A percentile compares a stretch with the other conserved stretches of the same genome.
Evolutionary conservation across 1,284 basidiomycete genomes (phyloP).

Genomic region (Moniliophthora roreri): DNA sequence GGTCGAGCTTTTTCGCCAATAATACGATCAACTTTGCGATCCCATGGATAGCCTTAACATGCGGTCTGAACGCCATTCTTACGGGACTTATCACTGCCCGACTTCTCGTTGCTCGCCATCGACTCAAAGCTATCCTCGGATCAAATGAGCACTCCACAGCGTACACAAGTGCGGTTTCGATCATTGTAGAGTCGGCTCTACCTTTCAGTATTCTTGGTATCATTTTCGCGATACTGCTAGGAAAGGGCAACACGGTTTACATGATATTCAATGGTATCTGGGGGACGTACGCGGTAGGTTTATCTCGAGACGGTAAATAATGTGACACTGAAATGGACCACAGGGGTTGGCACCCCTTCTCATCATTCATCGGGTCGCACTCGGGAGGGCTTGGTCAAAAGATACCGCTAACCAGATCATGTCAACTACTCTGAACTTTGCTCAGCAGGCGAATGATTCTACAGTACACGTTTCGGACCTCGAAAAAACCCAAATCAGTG

Average conservation of each 20-base stretch:
- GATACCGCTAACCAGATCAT: not conserved
- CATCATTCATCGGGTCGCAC: not conserved
- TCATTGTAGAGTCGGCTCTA: slow-evolving; percentile 1
- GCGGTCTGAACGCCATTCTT: slow-evolving; percentile 23
- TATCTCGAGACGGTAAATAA: not conserved
- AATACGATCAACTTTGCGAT: slow-evolving; percentile 20
- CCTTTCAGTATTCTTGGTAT: not conserved
- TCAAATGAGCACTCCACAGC: not conserved
- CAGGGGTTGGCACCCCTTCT: not conserved
- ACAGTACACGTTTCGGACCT: too few relatives aligned
- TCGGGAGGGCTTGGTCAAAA: not conserved
- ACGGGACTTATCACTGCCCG: slow-evolving; percentile 21
- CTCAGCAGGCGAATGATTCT: too few relatives aligned
- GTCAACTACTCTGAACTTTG: too few relatives aligned
- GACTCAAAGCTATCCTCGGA: not conserved
- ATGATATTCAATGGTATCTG: not conserved
- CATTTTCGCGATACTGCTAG: not conserved
- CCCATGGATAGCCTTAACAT: slow-evolving; percentile 25
- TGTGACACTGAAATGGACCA: too few relatives aligned
- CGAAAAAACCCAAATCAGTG: too few relatives aligned
- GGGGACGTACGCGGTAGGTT: not conserved
- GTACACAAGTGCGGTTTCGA: not conserved
- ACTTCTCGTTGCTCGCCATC: slow-evolving; percentile 15
- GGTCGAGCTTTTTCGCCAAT: slow-evolving; percentile 16
- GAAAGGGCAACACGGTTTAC: not conserved